These are phyloP conservation scores for Pseudogymnoascus sp. DNA, from an alignment of 2,329 filamentous ascomycete species.

Conservation along the genomic window DNA sequence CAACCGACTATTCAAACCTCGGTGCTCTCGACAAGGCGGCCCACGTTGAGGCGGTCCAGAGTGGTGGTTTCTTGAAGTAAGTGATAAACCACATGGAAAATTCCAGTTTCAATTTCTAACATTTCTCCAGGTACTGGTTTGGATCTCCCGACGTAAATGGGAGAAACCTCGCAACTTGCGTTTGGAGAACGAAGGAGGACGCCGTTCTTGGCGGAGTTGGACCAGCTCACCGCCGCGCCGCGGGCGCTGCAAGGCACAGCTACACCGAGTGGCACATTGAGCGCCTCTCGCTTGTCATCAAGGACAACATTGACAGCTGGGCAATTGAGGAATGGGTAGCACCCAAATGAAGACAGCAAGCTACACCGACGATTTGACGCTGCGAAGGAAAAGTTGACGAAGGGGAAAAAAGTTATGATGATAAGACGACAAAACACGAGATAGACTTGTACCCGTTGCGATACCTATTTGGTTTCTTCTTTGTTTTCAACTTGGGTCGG, in stretches of 20 bases:
- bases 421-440: neutral
- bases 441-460: neutral
- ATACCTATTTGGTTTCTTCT: constrained; percentile 5
- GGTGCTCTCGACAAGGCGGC: constrained; percentile 67
- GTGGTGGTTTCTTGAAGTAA: constrained; percentile 74
- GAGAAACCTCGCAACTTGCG: constrained; percentile 73
- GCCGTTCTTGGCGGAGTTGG: constrained; percentile 51
- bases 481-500: neutral
- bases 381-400: neutral
- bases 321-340: constrained; percentile 49
- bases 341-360: neutral
- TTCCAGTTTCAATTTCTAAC: neutral
- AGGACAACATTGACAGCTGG: constrained; percentile 56
- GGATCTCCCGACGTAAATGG: constrained; percentile 60
- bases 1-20: constrained; percentile 58
- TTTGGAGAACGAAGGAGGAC: constrained; percentile 54
- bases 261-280: constrained; percentile 63
- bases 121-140: constrained; percentile 67
- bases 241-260: constrained; percentile 51
- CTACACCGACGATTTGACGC: neutral
- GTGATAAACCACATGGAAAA: constrained; percentile 11
- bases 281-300: constrained; percentile 59
- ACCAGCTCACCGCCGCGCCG: constrained; percentile 55
- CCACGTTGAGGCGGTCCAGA: constrained; percentile 69
- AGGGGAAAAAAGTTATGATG: neutral